These are phyloP conservation scores for Aspergillus biplanus DNA, from an alignment of 495 filamentous ascomycete species.

Conservation along the genomic window DNA sequence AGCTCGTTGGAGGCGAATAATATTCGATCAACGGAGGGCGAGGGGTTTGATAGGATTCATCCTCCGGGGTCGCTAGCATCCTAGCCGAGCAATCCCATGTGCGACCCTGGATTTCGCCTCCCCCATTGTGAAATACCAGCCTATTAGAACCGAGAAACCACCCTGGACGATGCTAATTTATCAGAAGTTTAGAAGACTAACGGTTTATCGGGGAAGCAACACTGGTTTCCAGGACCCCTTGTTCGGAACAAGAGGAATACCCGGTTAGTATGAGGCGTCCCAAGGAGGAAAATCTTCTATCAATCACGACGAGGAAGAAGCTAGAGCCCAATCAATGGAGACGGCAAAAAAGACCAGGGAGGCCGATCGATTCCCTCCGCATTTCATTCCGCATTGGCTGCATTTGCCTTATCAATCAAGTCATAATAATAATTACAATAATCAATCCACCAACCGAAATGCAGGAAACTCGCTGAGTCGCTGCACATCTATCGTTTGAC, in stretches of 20 bases:
- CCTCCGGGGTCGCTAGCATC: slow-evolving; percentile 13
- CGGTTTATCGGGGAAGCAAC: slow-evolving; percentile 14
- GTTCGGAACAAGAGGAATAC: slow-evolving; percentile 4
- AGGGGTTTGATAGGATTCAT: slow-evolving; percentile 14
- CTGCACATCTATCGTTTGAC: slow-evolving; percentile 13
- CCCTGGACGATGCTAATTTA: neutral
- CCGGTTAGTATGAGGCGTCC: neutral
- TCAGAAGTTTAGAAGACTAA: slow-evolving; percentile 3
- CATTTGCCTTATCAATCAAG: slow-evolving; percentile 23
- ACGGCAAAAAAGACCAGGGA: slow-evolving; percentile 6
- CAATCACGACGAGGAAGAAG: neutral
- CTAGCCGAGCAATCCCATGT: slow-evolving; percentile 21
- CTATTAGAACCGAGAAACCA: neutral
- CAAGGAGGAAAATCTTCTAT: neutral
- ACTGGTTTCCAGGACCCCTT: slow-evolving; percentile 6
- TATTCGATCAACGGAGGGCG: slow-evolving; percentile 5
- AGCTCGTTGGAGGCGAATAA: slow-evolving; percentile 10
- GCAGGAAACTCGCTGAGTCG: slow-evolving; percentile 3
- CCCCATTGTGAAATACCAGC: slow-evolving; percentile 3
- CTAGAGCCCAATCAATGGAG: neutral
- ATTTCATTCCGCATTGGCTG: slow-evolving; percentile 13
- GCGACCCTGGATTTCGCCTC: slow-evolving; percentile 20
- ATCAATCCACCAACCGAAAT: slow-evolving; percentile 17
- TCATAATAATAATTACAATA: slow-evolving; percentile 9
- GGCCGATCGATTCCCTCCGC: slow-evolving; percentile 13